phyloP scores from a whole-genome alignment of 208 protist species.

The Leishmania turanica region DNA sequence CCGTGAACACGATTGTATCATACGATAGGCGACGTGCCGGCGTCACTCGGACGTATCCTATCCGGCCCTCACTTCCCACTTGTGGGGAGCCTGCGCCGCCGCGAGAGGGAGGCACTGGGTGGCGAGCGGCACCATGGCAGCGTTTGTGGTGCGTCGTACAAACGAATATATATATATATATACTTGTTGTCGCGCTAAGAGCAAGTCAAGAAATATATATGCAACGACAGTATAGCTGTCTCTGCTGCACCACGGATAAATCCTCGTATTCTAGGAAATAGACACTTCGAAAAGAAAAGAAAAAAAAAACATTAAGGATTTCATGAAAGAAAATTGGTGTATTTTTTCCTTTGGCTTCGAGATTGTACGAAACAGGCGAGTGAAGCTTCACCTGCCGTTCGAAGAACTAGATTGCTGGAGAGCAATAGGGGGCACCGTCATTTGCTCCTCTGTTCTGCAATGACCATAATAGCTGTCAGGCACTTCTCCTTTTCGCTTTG shows the following conservation, averaged over 20 bases:
- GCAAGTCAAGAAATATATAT: neutral
- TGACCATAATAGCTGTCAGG: no score
- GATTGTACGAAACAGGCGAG: no score
- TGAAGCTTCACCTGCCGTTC: fast-evolving
- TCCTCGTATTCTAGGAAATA: neutral
- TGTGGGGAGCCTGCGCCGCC: neutral
- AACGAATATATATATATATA: neutral
- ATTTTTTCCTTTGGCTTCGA: neutral
- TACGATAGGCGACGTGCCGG: neutral
- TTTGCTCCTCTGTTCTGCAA: no score
- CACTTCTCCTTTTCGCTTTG: no score
- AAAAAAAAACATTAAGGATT: neutral
- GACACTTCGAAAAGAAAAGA: neutral
- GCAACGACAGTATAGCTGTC: neutral
- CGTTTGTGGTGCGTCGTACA: no score
- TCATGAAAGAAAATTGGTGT: neutral
- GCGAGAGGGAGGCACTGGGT: neutral
- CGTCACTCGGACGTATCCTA: neutral
- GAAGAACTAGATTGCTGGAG: no score
- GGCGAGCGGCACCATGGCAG: neutral
- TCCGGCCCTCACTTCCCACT: neutral
- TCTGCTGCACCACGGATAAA: neutral
- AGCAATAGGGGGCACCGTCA: no score
- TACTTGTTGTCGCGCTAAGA: neutral
- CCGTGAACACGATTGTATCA: neutral